Conservation (phyloP, 495 filamentous ascomycete species). For the Cercophora samala region DNA sequence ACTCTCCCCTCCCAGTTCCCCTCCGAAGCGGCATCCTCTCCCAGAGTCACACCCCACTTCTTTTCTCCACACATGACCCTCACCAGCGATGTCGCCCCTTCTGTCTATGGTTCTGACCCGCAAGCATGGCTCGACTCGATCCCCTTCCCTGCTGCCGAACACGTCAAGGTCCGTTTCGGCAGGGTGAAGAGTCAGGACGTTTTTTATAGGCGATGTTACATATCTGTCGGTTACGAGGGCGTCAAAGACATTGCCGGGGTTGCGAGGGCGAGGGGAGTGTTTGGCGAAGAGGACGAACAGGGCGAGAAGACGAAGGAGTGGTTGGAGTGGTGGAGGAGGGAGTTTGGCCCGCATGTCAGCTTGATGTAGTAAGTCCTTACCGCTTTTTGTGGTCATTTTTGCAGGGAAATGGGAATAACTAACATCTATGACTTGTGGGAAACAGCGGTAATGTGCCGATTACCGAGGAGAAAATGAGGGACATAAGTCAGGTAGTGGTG, state of each 20-base stretch:
- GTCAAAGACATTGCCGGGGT: constrained; percentile 23
- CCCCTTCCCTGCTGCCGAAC: constrained; percentile 10
- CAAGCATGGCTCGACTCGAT: constrained; percentile 30
- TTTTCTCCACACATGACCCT: constrained; percentile 35
- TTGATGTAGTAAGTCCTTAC: constrained; percentile 32
- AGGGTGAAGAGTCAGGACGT: constrained; percentile 25
- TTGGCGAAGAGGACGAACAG: constrained; percentile 15
- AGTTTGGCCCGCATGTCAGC: constrained; percentile 33
- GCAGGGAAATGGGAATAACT: neutral
- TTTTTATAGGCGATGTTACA: constrained; percentile 31
- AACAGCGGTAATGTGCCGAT: constrained; percentile 29
- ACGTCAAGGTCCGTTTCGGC: constrained; percentile 23
- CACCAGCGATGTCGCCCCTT: constrained; percentile 26
- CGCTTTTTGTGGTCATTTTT: neutral
- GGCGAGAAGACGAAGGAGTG: constrained; percentile 26
- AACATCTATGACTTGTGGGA: constrained; percentile 18
- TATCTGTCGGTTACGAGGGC: constrained; percentile 22
- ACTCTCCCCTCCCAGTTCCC: constrained; percentile 29
- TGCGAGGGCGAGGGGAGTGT: constrained; percentile 27
- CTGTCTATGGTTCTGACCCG: constrained; percentile 20
- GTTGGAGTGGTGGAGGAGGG: constrained; percentile 26
- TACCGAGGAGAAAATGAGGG: constrained; percentile 18
- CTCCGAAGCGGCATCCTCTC: constrained; percentile 15
- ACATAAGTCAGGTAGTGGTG: constrained; percentile 21
- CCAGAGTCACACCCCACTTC: constrained; percentile 21